Percentiles rank a stretch among this genome's conserved stretches.
Conservation (phyloP, 2,329 filamentous ascomycete species). For the Kalaharituber pfeilii region DNA sequence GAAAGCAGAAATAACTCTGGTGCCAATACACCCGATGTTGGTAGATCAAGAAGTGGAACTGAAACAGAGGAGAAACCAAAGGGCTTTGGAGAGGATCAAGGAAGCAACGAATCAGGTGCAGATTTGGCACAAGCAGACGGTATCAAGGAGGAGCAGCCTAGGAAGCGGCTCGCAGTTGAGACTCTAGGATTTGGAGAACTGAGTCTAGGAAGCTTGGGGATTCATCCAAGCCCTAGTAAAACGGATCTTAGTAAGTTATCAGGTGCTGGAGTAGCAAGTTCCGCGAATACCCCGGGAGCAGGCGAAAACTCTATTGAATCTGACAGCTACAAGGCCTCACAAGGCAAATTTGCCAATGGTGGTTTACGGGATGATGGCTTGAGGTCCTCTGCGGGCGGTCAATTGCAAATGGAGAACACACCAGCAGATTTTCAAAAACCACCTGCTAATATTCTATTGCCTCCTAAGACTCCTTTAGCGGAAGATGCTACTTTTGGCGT, state of each 20-base stretch:
- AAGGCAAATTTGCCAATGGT: background rate
- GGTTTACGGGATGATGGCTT: background rate
- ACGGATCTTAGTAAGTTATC: background rate
- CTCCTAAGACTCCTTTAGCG: constrained; percentile 13
- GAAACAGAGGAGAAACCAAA: constrained; percentile 18
- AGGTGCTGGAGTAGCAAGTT: background rate
- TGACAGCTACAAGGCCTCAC: background rate
- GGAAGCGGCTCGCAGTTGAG: constrained; percentile 61
- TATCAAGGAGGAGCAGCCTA: constrained; percentile 28
- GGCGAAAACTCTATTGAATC: background rate
- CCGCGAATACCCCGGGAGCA: background rate
- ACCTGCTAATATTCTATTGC: background rate
- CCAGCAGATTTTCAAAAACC: background rate
- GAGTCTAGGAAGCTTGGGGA: constrained; percentile 73
- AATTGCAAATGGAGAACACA: background rate
- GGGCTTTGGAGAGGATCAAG: constrained; percentile 29
- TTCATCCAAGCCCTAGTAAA: constrained; percentile 29
- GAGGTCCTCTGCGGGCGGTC: background rate
- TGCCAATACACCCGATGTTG: constrained; percentile 18
- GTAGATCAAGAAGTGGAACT: constrained; percentile 25
- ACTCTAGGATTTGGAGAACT: constrained; percentile 80
- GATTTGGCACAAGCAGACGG: constrained; percentile 22
- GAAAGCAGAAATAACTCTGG: constrained; percentile 24
- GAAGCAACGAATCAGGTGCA: constrained; percentile 27
- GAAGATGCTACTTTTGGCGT: constrained; percentile 11